Percentiles rank a stretch among this genome's conserved stretches.
Evolutionary conservation across 257 asterid genomes (phyloP).

Genomic region (Capsicum pubescens): DNA sequence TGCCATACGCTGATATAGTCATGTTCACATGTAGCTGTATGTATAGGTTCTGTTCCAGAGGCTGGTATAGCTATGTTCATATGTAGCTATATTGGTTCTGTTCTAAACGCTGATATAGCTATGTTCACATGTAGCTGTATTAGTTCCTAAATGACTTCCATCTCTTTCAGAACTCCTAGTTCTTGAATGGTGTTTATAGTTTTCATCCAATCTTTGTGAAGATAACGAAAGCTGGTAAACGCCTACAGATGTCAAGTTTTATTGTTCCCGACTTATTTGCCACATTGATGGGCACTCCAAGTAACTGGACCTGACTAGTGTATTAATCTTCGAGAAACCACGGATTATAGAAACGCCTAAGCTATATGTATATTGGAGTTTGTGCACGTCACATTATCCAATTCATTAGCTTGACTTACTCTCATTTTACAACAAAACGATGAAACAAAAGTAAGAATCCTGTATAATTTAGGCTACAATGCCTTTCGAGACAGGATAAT

Average conservation of each 20-base stretch:
- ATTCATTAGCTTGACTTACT: background rate
- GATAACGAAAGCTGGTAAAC: background rate
- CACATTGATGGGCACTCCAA: background rate
- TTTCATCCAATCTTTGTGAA: background rate
- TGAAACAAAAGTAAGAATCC: background rate
- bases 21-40: background rate
- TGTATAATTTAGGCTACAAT: background rate
- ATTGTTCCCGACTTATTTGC: background rate
- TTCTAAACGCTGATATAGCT: too few relatives aligned
- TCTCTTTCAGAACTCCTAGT: background rate
- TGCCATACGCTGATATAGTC: background rate
- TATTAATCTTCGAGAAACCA: background rate
- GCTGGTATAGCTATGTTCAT: too few relatives aligned
- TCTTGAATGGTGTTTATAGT: background rate
- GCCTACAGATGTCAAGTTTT: background rate
- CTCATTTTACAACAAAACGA: background rate
- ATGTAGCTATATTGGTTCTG: background rate
- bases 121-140: background rate
- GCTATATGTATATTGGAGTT: background rate
- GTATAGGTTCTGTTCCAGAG: background rate
- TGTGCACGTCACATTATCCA: background rate
- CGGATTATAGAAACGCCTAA: background rate
- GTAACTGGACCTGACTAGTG: background rate
- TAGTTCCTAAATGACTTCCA: background rate
- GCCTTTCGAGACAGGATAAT: too few relatives aligned